Conservation (phyloP, 2,329 filamentous ascomycete genomes). For the Aspergillus pseudoviridinutans region DNA sequence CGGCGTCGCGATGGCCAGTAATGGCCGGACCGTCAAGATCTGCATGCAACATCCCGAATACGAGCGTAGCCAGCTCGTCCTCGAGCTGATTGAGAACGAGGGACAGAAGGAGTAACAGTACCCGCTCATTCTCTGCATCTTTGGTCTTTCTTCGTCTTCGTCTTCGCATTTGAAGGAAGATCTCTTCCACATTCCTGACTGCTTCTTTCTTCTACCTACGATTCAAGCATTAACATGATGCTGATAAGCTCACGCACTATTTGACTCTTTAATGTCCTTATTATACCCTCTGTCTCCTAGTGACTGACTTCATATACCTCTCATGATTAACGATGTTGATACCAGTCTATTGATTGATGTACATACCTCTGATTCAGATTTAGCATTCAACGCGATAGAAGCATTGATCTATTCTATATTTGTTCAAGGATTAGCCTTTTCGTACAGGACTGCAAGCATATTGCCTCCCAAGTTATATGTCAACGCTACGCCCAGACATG, state of each 20-base stretch:
- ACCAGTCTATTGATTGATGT: background rate
- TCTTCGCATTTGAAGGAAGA: too few relatives aligned
- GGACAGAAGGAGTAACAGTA: constrained; percentile 58
- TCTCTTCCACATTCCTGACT: background rate
- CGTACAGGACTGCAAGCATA: background rate
- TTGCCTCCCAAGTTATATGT: too few relatives aligned
- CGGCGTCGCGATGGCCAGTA: constrained; percentile 31
- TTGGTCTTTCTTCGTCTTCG: background rate
- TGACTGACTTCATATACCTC: background rate
- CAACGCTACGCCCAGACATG: too few relatives aligned
- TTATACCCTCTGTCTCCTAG: background rate
- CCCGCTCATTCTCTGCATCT: background rate
- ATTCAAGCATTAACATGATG: background rate
- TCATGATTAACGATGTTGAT: background rate
- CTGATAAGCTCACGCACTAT: background rate
- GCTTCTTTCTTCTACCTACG: background rate
- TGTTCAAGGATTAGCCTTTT: background rate
- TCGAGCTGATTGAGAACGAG: constrained; percentile 90
- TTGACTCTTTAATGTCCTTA: background rate
- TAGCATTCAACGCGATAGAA: background rate
- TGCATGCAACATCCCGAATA: constrained; percentile 91
- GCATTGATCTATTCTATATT: background rate
- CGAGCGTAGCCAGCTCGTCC: constrained; percentile 76
- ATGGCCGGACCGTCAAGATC: constrained; percentile 78
- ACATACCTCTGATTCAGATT: background rate